These are phyloP conservation scores for Moricandia arvensis DNA, from an alignment of 345 rosid species.

Conservation along the genomic window DNA sequence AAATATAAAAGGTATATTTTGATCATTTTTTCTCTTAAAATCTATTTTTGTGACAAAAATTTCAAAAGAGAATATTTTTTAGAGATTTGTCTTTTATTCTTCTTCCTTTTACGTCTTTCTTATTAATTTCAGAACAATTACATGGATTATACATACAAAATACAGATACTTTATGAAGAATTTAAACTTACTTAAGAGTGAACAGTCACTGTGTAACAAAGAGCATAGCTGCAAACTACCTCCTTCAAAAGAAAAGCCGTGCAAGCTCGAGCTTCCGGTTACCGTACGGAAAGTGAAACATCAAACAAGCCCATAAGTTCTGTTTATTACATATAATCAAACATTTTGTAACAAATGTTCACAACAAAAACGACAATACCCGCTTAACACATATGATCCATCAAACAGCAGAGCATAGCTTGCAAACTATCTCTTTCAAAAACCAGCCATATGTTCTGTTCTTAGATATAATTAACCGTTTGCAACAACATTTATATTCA, in stretches of 20 bases:
- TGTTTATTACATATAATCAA: not conserved
- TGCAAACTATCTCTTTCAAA: not conserved
- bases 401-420: not conserved
- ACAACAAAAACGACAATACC: not conserved
- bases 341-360: not conserved
- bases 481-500: not conserved
- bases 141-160: not conserved
- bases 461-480: not conserved
- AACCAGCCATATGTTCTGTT: not conserved
- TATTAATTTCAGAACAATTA: not conserved
- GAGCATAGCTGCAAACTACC: too few species aligned
- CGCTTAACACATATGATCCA: not conserved
- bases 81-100: too few species aligned
- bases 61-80: too few species aligned
- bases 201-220: too few species aligned
- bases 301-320: too few species aligned
- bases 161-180: not conserved
- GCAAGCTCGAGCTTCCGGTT: too few species aligned
- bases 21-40: too few species aligned
- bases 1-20: too few species aligned
- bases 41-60: too few species aligned
- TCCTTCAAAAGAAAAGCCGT: too few species aligned
- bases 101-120: not conserved
- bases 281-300: too few species aligned
- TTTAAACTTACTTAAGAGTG: not conserved